Base-by-base conservation (phyloP, 345 rosid species). In the Firmiana major region DNA sequence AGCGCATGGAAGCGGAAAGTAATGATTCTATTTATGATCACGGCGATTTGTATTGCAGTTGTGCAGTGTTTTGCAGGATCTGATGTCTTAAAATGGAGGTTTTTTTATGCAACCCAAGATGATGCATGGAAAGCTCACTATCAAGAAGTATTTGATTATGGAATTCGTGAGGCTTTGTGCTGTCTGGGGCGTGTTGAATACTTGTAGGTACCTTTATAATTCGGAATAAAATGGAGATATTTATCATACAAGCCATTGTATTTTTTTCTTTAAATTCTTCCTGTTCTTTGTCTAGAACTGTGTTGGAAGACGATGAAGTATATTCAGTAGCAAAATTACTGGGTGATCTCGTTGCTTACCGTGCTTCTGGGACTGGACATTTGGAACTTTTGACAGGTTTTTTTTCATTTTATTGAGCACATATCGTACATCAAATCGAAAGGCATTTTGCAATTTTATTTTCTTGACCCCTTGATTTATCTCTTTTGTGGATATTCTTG, bases 111-210 rank as follows among this genome's bases (percentile, higher is more conserved):
- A 66, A 88, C 93, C 9, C 86, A 95, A 83, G 96, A 93, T 86
- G 92, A 89, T 85, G 96, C 86, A 34, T 95, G 99, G 99, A 92
- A 89, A 83, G 89, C 92, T 84, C 99, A 95, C 76, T 95, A 95
- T 83, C 87, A 91, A 74, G 97, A 93, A 82, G 92, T 93, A 62
- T 95, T 95, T 89, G 98, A 93, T 83, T 86, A 93, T 81, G 96
- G 97, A 17, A 92, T 93, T 80, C 97, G 97, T n/a, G 98, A 95
- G 85, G 90, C 90, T 72, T 83, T 93, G 86, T 95, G 99, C 81
- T 95, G 99, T 80, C 87, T 93, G 54, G 99, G 97, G 62, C 96
- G 98, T 68, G 74, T 83, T 9, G 83, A 89, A 73, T 95, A 92
- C 83, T 84, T 93, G 99, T 92, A 86, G 69, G 94, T 78, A 79